These are phyloP conservation scores for Gossypium longicalyx DNA, from an alignment of 345 rosid species.

Conservation along the genomic window DNA sequence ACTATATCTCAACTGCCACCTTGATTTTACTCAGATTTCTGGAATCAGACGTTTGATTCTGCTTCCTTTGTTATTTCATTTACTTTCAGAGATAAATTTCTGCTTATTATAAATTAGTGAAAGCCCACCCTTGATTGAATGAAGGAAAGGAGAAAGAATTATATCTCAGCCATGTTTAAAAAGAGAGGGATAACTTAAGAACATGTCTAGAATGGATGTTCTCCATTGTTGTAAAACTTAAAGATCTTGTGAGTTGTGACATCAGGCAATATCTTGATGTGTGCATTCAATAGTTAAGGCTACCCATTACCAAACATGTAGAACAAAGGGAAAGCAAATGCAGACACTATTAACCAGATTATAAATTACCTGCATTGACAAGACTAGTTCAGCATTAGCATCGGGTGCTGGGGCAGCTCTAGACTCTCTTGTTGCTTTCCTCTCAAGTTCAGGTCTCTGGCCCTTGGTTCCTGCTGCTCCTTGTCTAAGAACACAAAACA, in stretches of 20 bases:
- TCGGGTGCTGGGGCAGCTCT: constrained; percentile 95
- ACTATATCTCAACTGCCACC: neutral
- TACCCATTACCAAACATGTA: neutral
- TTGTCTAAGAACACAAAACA: constrained; percentile 47
- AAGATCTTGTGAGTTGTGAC: neutral
- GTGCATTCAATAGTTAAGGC: neutral
- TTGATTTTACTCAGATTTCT: neutral
- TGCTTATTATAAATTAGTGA: neutral
- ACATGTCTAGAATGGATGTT: neutral
- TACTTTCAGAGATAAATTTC: neutral
- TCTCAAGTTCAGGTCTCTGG: constrained; percentile 62
- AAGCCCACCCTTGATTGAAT: neutral
- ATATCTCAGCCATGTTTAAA: neutral
- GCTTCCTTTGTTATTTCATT: neutral
- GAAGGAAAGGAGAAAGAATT: neutral
- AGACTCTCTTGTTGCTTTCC: constrained; percentile 74
- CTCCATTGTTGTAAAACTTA: neutral
- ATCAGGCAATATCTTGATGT: neutral
- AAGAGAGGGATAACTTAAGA: too few species aligned
- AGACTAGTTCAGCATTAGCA: constrained; percentile 84
- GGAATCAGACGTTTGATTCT: neutral
- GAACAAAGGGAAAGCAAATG: neutral
- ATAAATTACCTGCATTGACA: constrained; percentile 72
- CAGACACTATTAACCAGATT: neutral
- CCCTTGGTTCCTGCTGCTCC: constrained; percentile 70